These are phyloP conservation scores for Pestalotiopsis fici DNA, from an alignment of 2,329 filamentous ascomycete species.

Conservation along the genomic window DNA sequence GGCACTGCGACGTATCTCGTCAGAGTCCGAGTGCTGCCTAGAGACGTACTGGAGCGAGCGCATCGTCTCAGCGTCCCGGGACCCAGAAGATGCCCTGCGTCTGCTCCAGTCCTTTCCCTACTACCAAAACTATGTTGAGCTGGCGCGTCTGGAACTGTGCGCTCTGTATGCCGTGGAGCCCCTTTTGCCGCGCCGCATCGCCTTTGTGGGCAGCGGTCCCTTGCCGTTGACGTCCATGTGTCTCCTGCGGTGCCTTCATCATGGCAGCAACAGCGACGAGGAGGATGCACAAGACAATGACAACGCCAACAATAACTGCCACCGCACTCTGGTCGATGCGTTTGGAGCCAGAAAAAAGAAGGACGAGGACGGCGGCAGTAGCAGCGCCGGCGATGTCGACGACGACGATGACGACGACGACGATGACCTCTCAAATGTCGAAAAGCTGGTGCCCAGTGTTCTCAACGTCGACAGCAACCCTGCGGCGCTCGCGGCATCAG, in stretches of 20 bases:
- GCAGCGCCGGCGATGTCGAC: conserved; percentile 14
- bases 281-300: no score
- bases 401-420: background rate
- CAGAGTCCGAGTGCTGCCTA: conserved; percentile 43
- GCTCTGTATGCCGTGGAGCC: conserved; percentile 37
- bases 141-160: conserved; percentile 46
- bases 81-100: conserved; percentile 14
- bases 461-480: conserved; percentile 43
- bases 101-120: conserved; percentile 46
- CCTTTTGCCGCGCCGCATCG: conserved; percentile 32
- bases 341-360: no score
- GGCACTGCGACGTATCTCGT: conserved; percentile 41
- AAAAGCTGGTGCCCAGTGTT: conserved; percentile 16
- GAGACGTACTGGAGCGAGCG: conserved; percentile 43
- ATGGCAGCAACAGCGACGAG: no score
- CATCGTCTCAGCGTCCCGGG: conserved; percentile 24
- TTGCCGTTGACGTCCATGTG: conserved; percentile 49
- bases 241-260: conserved; percentile 33
- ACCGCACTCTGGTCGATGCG: no score
- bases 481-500: conserved; percentile 33
- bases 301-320: no score
- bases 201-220: conserved; percentile 52
- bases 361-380: no score
- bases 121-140: conserved; percentile 47
- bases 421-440: background rate